Base-by-base conservation (phyloP, 352 stramenopile species). In the Phytophthora quininea region DNA sequence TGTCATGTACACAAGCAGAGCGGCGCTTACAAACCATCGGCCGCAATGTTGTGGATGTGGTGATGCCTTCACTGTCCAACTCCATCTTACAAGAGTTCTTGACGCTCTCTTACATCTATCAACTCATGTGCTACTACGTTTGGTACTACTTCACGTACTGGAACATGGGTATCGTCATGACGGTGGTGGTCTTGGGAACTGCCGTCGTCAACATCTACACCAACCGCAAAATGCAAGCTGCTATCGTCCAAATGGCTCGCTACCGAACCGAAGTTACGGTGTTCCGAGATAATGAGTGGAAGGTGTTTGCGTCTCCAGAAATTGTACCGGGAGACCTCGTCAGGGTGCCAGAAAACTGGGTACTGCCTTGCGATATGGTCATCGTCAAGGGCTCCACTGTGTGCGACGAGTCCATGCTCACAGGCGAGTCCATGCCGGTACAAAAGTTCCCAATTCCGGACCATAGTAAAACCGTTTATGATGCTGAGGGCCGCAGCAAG, bases 361-460 rank as follows among this genome's bases (percentile, higher is more conserved):
- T 74, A 11, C 9, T 85, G 24, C 79, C 79, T 4, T 87, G 80
- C 15, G 81, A 90, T 72, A 62, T 90, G 54, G 79, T 90, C 3
- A 55, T 90, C 29, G 58, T 90, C n/a, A 76, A 72, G 11, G 81
- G 81, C 19, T 71, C 67, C 6, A 74, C 72, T 0, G 71, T 90
- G 1, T 84, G 76, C 48, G 74, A 90, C 46, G 81, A 90, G 48
- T 80, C 72, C 2, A 77, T 75, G 60, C 63, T 90, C 3, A 90
- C 81, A 0, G 81, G 80, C 1, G 80, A 90, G 49, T 86, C 88
- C 2, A 93, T 89, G 64, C 88, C 89, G 5, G 79, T 96, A 10
- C 77, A 80, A 31, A 97, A 96, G 62, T 79, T 62, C 11, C 51
- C 84, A 1, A 73, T 93, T 33, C 77, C 88, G 2, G 68, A 77